These are phyloP conservation scores for Naganishia vishniacii DNA, from an alignment of 768 basidiomycete genomes.

Conservation along the genomic window DNA sequence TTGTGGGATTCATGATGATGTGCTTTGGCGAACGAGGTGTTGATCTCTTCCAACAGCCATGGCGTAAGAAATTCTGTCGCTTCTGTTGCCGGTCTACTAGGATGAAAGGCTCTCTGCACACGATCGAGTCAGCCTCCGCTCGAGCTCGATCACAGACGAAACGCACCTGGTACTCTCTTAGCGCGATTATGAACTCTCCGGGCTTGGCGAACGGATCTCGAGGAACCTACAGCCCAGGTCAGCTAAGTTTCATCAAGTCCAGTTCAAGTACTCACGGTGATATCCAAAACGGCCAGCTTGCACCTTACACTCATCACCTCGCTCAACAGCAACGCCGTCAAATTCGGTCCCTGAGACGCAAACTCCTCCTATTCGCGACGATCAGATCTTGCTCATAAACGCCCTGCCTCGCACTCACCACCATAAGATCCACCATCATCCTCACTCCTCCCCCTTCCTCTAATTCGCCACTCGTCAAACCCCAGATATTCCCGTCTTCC, in stretches of 20 bases:
- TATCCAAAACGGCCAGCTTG: constrained; percentile 22
- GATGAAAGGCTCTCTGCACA: constrained; percentile 4
- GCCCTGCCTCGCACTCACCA: neutral
- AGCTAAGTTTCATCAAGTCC: neutral
- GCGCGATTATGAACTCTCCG: constrained; percentile 11
- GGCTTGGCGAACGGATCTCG: constrained; percentile 24
- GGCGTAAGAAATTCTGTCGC: neutral
- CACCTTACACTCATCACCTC: constrained; percentile 22
- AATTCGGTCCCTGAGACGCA: constrained; percentile 20
- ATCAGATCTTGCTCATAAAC: neutral
- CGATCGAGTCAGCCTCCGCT: neutral
- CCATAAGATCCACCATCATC: constrained; percentile 12
- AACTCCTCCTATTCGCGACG: constrained; percentile 16
- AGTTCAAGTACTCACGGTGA: constrained; percentile 8
- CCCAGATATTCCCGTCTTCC: neutral
- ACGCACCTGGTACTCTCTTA: constrained; percentile 19
- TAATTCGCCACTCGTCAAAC: neutral
- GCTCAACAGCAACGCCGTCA: constrained; percentile 26
- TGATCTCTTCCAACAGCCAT: constrained; percentile 19
- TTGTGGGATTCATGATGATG: constrained; percentile 15
- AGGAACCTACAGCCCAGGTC: constrained; percentile 15
- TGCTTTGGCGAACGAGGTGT: constrained; percentile 14
- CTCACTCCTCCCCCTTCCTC: neutral
- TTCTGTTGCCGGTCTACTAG: neutral
- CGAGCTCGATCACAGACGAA: too few species aligned